Percentiles rank a stretch among this genome's conserved stretches.
phyloP scores from a whole-genome alignment of 768 basidiomycete species.

The Tulasnella sp. region DNA sequence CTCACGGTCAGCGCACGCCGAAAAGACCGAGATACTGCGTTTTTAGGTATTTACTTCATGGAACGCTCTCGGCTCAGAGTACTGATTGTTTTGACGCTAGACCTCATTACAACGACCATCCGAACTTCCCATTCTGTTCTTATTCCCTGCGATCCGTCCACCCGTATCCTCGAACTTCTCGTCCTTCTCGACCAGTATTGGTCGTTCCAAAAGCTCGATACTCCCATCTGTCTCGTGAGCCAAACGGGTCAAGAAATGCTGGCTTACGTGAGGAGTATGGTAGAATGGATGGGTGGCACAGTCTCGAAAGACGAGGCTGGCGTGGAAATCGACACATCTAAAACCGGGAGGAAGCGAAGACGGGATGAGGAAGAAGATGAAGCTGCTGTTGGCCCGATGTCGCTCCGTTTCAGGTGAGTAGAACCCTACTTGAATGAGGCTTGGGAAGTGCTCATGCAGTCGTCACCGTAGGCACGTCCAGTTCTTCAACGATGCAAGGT shows the following conservation, averaged over 20 bases:
- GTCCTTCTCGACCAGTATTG: conserved; percentile 97
- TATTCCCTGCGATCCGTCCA: conserved; percentile 90
- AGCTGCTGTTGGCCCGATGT: conserved; percentile 80
- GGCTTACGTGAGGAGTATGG: conserved; percentile 92
- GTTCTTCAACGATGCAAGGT: conserved; percentile 83
- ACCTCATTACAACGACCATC: conserved; percentile 86
- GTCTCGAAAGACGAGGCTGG: conserved; percentile 85
- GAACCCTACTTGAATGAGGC: neutral
- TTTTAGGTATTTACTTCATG: conserved; percentile 60
- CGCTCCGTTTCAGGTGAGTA: conserved; percentile 82
- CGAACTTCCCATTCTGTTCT: conserved; percentile 79
- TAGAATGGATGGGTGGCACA: conserved; percentile 98
- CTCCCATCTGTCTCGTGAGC: conserved; percentile 90
- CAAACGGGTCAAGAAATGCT: conserved; percentile 92
- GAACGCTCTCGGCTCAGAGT: neutral
- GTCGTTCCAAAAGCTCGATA: conserved; percentile 78
- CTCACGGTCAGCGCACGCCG: conserved; percentile 81
- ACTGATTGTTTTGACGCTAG: conserved; percentile 48
- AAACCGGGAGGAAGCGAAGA: conserved; percentile 57
- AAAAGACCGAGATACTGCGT: conserved; percentile 85
- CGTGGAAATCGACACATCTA: conserved; percentile 61
- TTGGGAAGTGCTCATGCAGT: neutral
- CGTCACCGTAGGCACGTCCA: conserved; percentile 71
- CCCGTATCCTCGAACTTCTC: conserved; percentile 93
- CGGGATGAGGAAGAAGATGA: conserved; percentile 67